A percentile compares a stretch with the other conserved stretches of the same genome.
Conservation (phyloP, 805 yeast genomes). For the Teunomyces aglyptinius region DNA sequence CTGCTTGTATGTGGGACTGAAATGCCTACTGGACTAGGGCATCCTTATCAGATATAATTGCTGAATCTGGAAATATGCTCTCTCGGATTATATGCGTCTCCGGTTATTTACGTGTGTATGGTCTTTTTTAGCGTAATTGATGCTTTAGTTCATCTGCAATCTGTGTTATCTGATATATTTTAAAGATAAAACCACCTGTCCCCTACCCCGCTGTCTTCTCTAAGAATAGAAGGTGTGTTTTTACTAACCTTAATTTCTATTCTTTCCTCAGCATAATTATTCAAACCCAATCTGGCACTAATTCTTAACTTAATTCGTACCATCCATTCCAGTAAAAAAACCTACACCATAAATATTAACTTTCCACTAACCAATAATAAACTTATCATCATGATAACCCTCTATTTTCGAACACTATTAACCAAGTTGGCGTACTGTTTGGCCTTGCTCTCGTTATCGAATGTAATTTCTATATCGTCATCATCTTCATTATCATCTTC, state of each 20-base stretch:
- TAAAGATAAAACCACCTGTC: background rate
- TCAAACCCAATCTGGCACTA: background rate
- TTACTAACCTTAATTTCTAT: background rate
- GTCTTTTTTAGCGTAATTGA: background rate
- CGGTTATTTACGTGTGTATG: background rate
- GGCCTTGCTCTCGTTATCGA: conserved; percentile 22
- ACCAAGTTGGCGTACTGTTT: conserved; percentile 2
- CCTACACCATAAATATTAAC: too few species aligned
- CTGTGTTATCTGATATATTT: background rate
- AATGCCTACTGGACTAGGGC: too few species aligned
- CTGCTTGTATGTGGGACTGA: background rate
- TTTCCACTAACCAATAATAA: too few species aligned
- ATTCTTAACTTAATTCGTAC: background rate
- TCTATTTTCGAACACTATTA: background rate
- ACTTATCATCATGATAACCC: background rate
- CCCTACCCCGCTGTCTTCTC: too few species aligned
- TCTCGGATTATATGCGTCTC: too few species aligned
- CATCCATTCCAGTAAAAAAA: too few species aligned
- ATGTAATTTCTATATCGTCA: conserved; percentile 34
- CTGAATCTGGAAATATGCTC: too few species aligned
- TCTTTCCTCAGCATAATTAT: background rate
- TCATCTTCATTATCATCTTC: conserved; percentile 12
- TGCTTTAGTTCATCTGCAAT: background rate
- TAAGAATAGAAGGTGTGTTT: too few species aligned
- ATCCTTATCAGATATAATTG: too few species aligned